Base-by-base conservation (phyloP, 139 green algal genomes). In the Tetraselmis chui region DNA sequence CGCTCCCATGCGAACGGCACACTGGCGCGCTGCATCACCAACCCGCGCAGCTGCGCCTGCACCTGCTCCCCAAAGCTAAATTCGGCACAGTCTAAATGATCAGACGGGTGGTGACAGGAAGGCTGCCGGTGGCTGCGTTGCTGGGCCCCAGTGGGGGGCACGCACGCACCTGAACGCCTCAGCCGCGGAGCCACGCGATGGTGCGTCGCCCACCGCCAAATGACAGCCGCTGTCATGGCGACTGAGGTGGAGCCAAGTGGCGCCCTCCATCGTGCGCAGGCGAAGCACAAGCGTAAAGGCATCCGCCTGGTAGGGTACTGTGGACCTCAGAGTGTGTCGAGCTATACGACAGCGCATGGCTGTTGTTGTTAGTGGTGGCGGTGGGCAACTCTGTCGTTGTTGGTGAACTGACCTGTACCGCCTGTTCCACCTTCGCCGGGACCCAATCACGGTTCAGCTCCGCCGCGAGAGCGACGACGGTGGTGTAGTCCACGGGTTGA, bases 1-100 rank as follows among this genome's bases (percentile, higher is more conserved):
- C 94, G 89, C 87, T 97, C 94, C 87, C 92, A 97, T 0, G 87
- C 28, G 2, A 82, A 78, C 59, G 93, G 91, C 77, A 97, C 74
- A 29, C 1, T 29, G 23, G 83, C 91, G 24, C 82, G 82, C 24
- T 88, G 45, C 59, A 97, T 86, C 79, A 96, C 87, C 59, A 93
- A 85, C 26, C 91, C 91, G 5, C 75, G 77, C 27, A 96, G 87
- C 59, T 76, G 75, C 45, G 5, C 11, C 11, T 67, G 45, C 45
- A 67, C 45, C 45, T 67, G 45, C 45, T 67, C 45, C 45, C 45
- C 45, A 18, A 67, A 67, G 45, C 45, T 67, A 18, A 18, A 67
- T 5, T 5, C 45, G 45, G 11, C 45, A 67, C 45, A 67, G 45
- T 5, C 45, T 18, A 67, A 67, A 18, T 18, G 18, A 18, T 67